Evolutionary conservation across 768 basidiomycete genomes (phyloP).

Genomic region (Kwoniella dejecticola): DNA sequence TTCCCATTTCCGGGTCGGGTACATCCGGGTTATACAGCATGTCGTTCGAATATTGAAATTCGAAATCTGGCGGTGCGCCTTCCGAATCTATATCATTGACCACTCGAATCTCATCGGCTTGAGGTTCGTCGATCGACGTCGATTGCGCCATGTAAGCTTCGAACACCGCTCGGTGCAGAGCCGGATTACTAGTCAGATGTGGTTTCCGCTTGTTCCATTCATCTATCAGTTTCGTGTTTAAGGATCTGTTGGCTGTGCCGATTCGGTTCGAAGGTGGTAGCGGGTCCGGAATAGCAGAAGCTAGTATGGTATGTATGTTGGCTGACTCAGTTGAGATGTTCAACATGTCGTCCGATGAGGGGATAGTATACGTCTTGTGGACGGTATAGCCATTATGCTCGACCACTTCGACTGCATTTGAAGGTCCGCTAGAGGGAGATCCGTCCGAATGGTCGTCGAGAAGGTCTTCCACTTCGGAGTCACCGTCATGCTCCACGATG

Average conservation of each 20-base stretch:
- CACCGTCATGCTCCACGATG: constrained; percentile 12
- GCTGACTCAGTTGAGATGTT: background rate
- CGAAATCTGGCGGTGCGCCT: constrained; percentile 72
- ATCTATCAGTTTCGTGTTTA: constrained; percentile 23
- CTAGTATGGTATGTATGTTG: constrained; percentile 4
- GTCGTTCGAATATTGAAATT: constrained; percentile 82
- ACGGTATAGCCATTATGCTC: constrained; percentile 17
- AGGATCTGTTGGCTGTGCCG: constrained; percentile 15
- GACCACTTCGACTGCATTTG: constrained; percentile 2
- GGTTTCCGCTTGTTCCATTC: constrained; percentile 28
- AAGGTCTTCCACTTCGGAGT: constrained; percentile 24
- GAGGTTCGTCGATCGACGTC: constrained; percentile 67
- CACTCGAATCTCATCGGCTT: constrained; percentile 69
- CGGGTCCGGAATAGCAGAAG: constrained; percentile 5
- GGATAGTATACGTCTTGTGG: background rate
- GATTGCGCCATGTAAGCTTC: constrained; percentile 68
- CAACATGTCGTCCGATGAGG: background rate
- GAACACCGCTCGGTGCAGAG: constrained; percentile 61
- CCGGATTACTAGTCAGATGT: constrained; percentile 24
- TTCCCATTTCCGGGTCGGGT: constrained; percentile 66
- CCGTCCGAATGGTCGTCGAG: constrained; percentile 6
- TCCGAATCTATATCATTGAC: constrained; percentile 68
- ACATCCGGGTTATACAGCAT: constrained; percentile 75
- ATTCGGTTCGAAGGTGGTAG: constrained; percentile 17
- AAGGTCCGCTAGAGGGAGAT: constrained; percentile 15